Percentiles rank a stretch among this genome's conserved stretches.
These are phyloP conservation scores for Guyanaporus albipodus DNA, from an alignment of 768 basidiomycete genomes.

Conservation along the genomic window DNA sequence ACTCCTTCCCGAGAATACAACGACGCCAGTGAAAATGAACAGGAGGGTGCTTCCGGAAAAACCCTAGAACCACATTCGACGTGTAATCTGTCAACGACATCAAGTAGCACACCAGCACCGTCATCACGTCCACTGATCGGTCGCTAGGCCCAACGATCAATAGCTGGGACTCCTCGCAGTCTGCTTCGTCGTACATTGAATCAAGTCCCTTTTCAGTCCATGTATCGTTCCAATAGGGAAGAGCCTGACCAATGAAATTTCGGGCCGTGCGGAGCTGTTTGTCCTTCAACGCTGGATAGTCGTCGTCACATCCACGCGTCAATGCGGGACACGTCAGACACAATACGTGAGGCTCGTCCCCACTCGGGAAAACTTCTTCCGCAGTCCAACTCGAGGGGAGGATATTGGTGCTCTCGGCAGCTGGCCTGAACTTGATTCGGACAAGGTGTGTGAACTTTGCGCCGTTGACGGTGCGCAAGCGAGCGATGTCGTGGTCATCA, in stretches of 20 bases:
- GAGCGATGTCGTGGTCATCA: conserved; percentile 3
- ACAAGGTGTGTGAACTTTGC: conserved; percentile 2
- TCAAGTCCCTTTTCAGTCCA: neutral
- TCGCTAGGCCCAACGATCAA: neutral
- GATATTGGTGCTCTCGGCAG: neutral
- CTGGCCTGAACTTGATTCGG: neutral
- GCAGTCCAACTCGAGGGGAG: conserved; percentile 1
- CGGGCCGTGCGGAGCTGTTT: neutral
- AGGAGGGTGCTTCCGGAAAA: neutral
- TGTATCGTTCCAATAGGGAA: neutral
- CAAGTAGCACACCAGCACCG: neutral
- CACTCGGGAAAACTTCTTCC: neutral
- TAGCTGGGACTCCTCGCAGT: neutral
- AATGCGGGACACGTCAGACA: conserved; percentile 1
- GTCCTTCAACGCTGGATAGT: neutral
- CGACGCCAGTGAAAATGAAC: neutral
- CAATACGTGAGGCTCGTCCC: neutral
- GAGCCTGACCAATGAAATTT: neutral
- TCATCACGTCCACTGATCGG: neutral
- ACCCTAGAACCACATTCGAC: neutral
- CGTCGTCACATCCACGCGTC: neutral
- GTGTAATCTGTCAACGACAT: neutral
- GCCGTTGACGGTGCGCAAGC: neutral
- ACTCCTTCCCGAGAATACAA: neutral
- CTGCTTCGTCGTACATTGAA: neutral